These are phyloP conservation scores for Clonostachys solani DNA, from an alignment of 2,329 filamentous ascomycete species.

Conservation along the genomic window DNA sequence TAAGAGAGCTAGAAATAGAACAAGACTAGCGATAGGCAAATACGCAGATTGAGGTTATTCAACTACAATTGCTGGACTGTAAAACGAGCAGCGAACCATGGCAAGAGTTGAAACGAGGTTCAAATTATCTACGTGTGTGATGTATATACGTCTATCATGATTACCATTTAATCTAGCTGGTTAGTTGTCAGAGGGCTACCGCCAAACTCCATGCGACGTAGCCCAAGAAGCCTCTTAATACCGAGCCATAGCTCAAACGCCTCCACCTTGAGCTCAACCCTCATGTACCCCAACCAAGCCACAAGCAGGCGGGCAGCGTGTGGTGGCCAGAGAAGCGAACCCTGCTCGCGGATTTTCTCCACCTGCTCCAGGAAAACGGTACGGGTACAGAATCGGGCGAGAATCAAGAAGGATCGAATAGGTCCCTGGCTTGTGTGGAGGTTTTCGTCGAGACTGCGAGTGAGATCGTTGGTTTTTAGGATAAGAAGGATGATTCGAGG, in stretches of 20 bases:
- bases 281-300: conserved; percentile 54
- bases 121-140: neutral
- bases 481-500: conserved; percentile 92
- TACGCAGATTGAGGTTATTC: no score
- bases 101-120: no score
- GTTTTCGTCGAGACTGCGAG: conserved; percentile 88
- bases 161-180: neutral
- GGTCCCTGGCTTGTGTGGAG: conserved; percentile 69
- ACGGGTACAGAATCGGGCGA: conserved; percentile 63
- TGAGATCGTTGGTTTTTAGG: conserved; percentile 96
- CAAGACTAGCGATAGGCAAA: no score
- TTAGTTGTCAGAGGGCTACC: conserved; percentile 8
- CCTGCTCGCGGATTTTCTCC: conserved; percentile 47
- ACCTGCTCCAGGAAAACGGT: conserved; percentile 63
- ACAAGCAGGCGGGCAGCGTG: conserved; percentile 49
- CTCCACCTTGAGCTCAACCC: conserved; percentile 60
- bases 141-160: conserved; percentile 2
- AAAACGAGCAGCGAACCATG: no score
- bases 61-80: no score
- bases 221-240: conserved; percentile 42
- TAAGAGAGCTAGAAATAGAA: no score
- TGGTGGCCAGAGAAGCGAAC: conserved; percentile 53
- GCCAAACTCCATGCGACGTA: conserved; percentile 18
- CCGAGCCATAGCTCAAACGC: conserved; percentile 59
- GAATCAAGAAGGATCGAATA: conserved; percentile 61